These are phyloP conservation scores for Cicer yamashitae DNA, from an alignment of 306 rosid genomes.

Conservation along the genomic window DNA sequence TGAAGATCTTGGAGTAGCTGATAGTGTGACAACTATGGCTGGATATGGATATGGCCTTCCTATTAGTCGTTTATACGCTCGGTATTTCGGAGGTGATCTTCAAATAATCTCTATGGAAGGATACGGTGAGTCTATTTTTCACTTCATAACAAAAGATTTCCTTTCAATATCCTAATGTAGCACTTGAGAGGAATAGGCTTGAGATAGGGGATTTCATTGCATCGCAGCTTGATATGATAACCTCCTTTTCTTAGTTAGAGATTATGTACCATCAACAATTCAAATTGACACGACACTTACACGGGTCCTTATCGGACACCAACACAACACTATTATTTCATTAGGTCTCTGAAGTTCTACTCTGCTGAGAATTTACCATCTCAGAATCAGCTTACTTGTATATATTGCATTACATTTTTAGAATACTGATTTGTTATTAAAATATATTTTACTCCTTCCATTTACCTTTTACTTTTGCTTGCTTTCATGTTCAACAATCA, in stretches of 20 bases:
- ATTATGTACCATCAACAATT: too few relatives aligned
- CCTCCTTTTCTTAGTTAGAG: not conserved
- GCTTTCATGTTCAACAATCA: not conserved
- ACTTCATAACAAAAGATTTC: not conserved
- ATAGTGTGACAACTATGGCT: constrained; percentile 77
- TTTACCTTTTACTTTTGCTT: too few relatives aligned
- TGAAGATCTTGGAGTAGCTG: constrained; percentile 62
- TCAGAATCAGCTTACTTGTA: not conserved
- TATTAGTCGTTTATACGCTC: constrained; percentile 84
- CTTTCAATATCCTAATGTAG: not conserved
- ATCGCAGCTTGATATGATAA: too few relatives aligned
- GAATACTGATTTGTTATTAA: not conserved
- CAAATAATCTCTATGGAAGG: constrained; percentile 98
- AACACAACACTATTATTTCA: not conserved
- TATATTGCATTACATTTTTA: not conserved
- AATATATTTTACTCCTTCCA: too few relatives aligned
- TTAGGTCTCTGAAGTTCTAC: too few relatives aligned
- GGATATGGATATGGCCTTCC: constrained; percentile 96
- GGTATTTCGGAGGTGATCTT: constrained; percentile 93
- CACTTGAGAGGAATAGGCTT: not conserved
- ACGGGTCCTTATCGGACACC: not conserved
- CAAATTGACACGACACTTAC: too few relatives aligned
- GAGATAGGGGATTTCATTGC: too few relatives aligned
- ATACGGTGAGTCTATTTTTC: constrained; percentile 65
- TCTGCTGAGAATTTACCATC: not conserved